Conservation (phyloP, 1,284 basidiomycete species). For the Paramarasmius palmivorus region DNA sequence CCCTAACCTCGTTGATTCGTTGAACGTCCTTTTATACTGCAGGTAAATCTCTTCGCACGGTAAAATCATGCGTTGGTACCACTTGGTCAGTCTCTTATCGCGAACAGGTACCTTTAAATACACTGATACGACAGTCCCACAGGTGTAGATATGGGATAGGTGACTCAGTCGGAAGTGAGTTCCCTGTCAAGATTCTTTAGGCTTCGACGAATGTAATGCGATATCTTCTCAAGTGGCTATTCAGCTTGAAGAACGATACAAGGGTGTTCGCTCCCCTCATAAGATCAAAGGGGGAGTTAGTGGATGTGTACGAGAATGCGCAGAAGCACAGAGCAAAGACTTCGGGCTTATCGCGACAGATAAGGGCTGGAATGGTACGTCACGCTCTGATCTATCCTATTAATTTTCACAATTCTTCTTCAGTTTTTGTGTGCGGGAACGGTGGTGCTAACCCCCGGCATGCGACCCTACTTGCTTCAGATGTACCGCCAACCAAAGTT, state of each 20-base stretch:
- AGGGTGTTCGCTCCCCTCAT: conserved; percentile 71
- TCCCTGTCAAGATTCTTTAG: background rate
- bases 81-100: conserved; percentile 23
- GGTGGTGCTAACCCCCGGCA: conserved; percentile 66
- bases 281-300: conserved; percentile 85
- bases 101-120: no score
- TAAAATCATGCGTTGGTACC: conserved; percentile 44
- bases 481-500: conserved; percentile 63
- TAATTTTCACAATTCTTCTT: conserved; percentile 10
- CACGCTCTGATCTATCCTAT: background rate
- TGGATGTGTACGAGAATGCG: conserved; percentile 76
- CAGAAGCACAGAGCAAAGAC: conserved; percentile 77
- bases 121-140: conserved; percentile 26
- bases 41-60: conserved; percentile 36
- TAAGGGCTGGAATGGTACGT: conserved; percentile 72
- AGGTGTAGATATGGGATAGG: conserved; percentile 80
- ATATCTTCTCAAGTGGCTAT: conserved; percentile 49
- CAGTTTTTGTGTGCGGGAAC: conserved; percentile 75
- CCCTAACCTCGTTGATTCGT: background rate
- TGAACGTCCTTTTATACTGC: background rate
- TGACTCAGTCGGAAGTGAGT: conserved; percentile 61
- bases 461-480: conserved; percentile 35
- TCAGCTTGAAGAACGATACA: conserved; percentile 74
- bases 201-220: no score
- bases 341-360: conserved; percentile 80